phyloP scores from a whole-genome alignment of 1,284 basidiomycete species.

The Mycena citricolor region DNA sequence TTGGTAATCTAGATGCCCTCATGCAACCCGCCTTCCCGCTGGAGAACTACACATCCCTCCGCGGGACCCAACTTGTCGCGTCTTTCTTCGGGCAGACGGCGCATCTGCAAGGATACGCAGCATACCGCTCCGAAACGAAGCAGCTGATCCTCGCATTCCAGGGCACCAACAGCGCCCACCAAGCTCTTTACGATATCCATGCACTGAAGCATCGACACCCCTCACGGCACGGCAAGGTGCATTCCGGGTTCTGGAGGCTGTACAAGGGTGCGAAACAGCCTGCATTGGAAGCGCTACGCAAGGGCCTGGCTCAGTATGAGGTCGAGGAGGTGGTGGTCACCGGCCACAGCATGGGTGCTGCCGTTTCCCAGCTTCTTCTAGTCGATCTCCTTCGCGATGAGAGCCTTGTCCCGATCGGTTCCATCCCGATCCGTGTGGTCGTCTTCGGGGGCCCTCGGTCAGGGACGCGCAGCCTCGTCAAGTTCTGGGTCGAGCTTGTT shows the following conservation, averaged over 20 bases:
- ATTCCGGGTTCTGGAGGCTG: constrained; percentile 53
- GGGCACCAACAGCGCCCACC: constrained; percentile 42
- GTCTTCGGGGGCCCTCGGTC: constrained; percentile 51
- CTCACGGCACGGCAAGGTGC: constrained; percentile 39
- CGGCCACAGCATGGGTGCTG: constrained; percentile 53
- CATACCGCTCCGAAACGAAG: constrained; percentile 39
- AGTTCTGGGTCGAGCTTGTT: constrained; percentile 41
- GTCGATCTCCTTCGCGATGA: constrained; percentile 43
- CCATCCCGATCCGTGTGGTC: constrained; percentile 39
- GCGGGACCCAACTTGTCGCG: constrained; percentile 34
- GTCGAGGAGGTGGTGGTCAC: constrained; percentile 46
- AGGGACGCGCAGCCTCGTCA: constrained; percentile 43
- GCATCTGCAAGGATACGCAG: constrained; percentile 42
- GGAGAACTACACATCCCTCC: constrained; percentile 44
- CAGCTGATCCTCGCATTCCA: constrained; percentile 50
- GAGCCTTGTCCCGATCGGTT: constrained; percentile 24
- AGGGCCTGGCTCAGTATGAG: constrained; percentile 32
- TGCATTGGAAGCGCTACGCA: constrained; percentile 33
- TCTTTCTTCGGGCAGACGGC: constrained; percentile 41
- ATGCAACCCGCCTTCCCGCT: constrained; percentile 44
- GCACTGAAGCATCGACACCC: constrained; percentile 38
- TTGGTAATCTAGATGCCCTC: constrained; percentile 40
- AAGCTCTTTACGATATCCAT: constrained; percentile 46
- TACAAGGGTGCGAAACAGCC: constrained; percentile 41
- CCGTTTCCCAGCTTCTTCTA: constrained; percentile 45